A percentile compares a stretch with the other conserved stretches of the same genome.
phyloP scores from a whole-genome alignment of 2,329 filamentous ascomycete genomes.

The Talaromyces funiculosus region DNA sequence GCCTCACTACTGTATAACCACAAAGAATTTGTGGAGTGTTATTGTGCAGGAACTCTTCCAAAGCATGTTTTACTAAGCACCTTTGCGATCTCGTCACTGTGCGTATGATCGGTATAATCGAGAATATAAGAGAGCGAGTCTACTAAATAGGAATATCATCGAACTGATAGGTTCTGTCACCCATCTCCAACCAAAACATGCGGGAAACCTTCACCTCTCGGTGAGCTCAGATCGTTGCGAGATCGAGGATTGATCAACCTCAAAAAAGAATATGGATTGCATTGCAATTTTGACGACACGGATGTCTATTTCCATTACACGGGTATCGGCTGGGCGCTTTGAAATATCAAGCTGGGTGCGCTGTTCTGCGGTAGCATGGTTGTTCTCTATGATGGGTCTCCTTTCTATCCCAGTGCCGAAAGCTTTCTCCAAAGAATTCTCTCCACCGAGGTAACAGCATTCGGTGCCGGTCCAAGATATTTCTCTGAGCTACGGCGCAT shows the following conservation, averaged over 20 bases:
- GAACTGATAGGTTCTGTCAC: neutral
- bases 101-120: neutral
- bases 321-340: slow-evolving; percentile 45
- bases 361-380: slow-evolving; percentile 38
- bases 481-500: neutral
- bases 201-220: slow-evolving; percentile 1
- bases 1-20: slow-evolving; percentile 3
- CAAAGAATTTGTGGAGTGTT: slow-evolving; percentile 1
- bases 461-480: slow-evolving; percentile 2
- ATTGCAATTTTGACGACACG: slow-evolving; percentile 37
- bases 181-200: slow-evolving; percentile 1
- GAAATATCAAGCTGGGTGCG: slow-evolving; percentile 42
- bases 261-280: slow-evolving; percentile 41
- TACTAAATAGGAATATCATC: neutral
- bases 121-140: neutral
- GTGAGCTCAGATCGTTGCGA: neutral
- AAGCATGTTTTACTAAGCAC: slow-evolving; percentile 3
- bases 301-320: slow-evolving; percentile 44
- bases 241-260: slow-evolving; percentile 32
- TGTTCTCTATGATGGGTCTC: slow-evolving; percentile 42
- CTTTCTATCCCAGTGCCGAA: slow-evolving; percentile 33
- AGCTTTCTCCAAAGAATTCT: slow-evolving; percentile 15
- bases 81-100: slow-evolving; percentile 6
- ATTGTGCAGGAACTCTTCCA: slow-evolving; percentile 1
- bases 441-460: slow-evolving; percentile 33